Conservation (phyloP, 139 green algal genomes). For the Edaphochlamys debaryana region DNA sequence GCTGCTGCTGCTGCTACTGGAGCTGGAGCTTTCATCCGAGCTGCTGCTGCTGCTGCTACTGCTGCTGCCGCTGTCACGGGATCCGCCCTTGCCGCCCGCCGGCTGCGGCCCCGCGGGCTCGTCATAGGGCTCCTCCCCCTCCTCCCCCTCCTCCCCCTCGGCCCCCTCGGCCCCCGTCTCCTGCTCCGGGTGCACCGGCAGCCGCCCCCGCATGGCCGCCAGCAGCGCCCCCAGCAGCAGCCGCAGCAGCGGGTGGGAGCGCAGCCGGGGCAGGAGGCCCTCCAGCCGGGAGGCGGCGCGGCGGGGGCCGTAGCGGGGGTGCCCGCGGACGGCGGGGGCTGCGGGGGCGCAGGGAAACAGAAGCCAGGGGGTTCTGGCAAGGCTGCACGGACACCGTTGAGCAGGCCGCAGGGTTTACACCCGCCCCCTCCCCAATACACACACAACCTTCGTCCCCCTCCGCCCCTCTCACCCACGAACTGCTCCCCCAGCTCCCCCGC, state of each 20-base stretch:
- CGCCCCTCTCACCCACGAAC: not conserved
- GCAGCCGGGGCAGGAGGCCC: not conserved
- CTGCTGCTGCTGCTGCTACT: not conserved
- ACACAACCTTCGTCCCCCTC: too few relatives aligned
- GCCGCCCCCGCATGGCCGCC: constrained; percentile 23
- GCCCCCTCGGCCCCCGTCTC: not conserved
- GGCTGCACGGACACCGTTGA: too few relatives aligned
- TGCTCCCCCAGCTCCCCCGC: not conserved
- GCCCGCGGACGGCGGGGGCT: too few relatives aligned
- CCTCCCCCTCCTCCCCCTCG: not conserved
- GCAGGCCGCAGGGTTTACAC: not conserved
- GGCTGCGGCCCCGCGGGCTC: not conserved
- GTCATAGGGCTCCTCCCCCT: not conserved
- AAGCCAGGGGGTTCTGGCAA: too few relatives aligned
- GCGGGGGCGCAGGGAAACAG: too few relatives aligned
- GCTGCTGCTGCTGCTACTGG: not conserved
- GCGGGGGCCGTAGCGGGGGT: too few relatives aligned
- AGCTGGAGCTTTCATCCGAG: not conserved
- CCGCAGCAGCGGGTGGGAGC: not conserved
- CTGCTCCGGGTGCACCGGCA: not conserved
- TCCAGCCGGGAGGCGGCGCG: not conserved
- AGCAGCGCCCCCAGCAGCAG: constrained; percentile 18
- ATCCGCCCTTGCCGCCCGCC: not conserved
- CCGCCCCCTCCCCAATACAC: not conserved
- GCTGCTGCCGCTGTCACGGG: not conserved